Evolutionary conservation across 2,329 filamentous ascomycete genomes (phyloP).

Genomic region (Stagonosporopsis cucurbitacearum): DNA sequence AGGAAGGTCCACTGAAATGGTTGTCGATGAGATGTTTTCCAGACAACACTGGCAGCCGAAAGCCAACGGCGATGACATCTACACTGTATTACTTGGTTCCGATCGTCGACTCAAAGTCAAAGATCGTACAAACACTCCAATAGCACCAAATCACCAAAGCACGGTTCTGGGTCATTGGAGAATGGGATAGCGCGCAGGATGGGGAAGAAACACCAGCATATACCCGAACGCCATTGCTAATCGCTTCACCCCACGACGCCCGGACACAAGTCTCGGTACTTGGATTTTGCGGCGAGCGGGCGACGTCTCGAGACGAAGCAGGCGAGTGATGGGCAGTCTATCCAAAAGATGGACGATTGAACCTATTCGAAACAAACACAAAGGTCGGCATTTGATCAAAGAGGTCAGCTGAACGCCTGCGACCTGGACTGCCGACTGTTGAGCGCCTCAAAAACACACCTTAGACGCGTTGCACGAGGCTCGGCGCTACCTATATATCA

Average conservation of each 20-base stretch:
- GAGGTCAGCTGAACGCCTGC: slow-evolving; percentile 5
- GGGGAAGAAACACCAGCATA: slow-evolving; percentile 7
- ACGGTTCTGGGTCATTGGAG: slow-evolving; percentile 28
- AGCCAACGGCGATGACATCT: slow-evolving; percentile 24
- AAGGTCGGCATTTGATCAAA: slow-evolving; percentile 23
- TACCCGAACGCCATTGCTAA: neutral
- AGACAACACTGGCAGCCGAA: slow-evolving; percentile 38
- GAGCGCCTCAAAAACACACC: slow-evolving; percentile 5
- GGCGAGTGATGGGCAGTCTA: slow-evolving; percentile 20
- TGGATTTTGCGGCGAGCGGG: slow-evolving; percentile 29
- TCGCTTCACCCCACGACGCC: slow-evolving; percentile 18
- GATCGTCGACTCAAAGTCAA: slow-evolving; percentile 26
- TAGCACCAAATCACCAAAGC: slow-evolving; percentile 21
- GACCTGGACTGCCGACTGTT: neutral
- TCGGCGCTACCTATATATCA: slow-evolving; percentile 1
- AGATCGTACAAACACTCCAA: too few species aligned
- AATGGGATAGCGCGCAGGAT: slow-evolving; percentile 25
- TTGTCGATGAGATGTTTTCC: slow-evolving; percentile 23
- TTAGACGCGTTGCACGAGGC: neutral
- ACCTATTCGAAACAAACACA: too few species aligned
- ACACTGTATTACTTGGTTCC: slow-evolving; percentile 30
- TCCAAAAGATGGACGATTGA: slow-evolving; percentile 28
- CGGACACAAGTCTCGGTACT: slow-evolving; percentile 20
- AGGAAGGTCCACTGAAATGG: slow-evolving; percentile 23
- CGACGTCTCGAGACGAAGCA: slow-evolving; percentile 22